Conservation (phyloP, 1,284 basidiomycete species). For the Cutaneotrichosporon spelunceum region DNA sequence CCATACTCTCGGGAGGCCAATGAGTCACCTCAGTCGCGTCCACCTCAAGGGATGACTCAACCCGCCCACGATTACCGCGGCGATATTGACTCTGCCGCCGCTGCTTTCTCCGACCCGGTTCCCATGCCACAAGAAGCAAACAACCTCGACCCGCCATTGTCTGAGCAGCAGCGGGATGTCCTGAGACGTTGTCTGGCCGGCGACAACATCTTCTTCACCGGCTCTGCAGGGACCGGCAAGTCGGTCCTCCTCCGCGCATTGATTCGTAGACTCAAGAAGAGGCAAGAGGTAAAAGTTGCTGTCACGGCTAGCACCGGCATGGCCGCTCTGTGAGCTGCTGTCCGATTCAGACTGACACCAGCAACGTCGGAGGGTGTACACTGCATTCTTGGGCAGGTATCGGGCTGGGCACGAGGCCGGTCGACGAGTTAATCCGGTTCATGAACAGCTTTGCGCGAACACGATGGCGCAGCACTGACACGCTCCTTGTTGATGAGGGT, state of each 20-base stretch:
- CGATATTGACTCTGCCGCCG: background rate
- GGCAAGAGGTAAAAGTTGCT: slow-evolving; percentile 55
- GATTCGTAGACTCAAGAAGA: slow-evolving; percentile 60
- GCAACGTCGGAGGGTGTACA: slow-evolving; percentile 63
- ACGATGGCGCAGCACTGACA: slow-evolving; percentile 58
- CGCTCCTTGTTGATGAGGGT: slow-evolving; percentile 71
- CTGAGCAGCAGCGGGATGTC: slow-evolving; percentile 65
- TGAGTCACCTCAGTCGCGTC: background rate
- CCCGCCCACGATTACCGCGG: background rate
- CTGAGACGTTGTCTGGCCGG: slow-evolving; percentile 65
- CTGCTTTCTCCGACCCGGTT: background rate
- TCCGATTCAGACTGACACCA: slow-evolving; percentile 10
- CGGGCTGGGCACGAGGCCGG: slow-evolving; percentile 54
- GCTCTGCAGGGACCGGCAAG: slow-evolving; percentile 95
- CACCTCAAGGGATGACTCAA: background rate
- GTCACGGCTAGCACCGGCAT: slow-evolving; percentile 72
- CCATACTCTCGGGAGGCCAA: background rate
- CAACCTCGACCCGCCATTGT: slow-evolving; percentile 46
- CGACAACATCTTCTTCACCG: slow-evolving; percentile 85
- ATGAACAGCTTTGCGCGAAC: slow-evolving; percentile 48
- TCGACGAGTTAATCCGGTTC: slow-evolving; percentile 52
- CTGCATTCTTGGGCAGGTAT: slow-evolving; percentile 60
- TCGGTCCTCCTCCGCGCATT: slow-evolving; percentile 82
- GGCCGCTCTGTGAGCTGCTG: slow-evolving; percentile 42
- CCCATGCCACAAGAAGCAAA: background rate